Percentiles rank a stretch among this genome's conserved stretches.
These are phyloP conservation scores for Myxozyma udenii DNA, from an alignment of 805 yeast species.

Conservation along the genomic window DNA sequence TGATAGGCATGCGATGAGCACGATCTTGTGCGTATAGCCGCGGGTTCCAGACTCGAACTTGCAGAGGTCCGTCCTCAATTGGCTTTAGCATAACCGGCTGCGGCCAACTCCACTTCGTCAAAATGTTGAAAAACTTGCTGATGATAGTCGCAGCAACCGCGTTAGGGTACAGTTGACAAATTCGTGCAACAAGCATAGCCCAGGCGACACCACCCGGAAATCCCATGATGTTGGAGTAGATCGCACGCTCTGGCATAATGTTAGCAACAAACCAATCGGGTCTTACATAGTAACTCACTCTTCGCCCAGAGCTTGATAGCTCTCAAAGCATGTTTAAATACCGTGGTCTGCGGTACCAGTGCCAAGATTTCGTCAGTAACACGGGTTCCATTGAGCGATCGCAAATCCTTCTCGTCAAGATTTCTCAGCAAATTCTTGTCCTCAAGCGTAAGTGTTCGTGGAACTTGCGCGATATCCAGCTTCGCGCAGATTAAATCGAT, in stretches of 20 bases:
- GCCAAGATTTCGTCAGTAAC: constrained; percentile 92
- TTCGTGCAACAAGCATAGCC: constrained; percentile 99
- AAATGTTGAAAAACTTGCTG: constrained; percentile 82
- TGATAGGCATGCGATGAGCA: constrained; percentile 92
- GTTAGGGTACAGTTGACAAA: constrained; percentile 94
- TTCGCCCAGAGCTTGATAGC: constrained; percentile 97
- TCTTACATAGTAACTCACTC: constrained; percentile 38
- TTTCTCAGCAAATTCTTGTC: constrained; percentile 84
- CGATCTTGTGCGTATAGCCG: constrained; percentile 83
- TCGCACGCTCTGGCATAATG: constrained; percentile 52
- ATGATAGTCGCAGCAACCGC: constrained; percentile 90
- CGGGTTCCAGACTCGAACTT: constrained; percentile 97
- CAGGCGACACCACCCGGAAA: constrained; percentile 99
- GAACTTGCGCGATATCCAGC: constrained; percentile 79
- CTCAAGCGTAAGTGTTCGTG: constrained; percentile 65
- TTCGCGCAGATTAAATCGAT: constrained; percentile 87
- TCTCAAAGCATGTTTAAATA: constrained; percentile 86
- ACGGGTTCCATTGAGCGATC: constrained; percentile 92
- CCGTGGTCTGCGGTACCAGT: constrained; percentile 87
- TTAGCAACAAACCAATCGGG: background rate
- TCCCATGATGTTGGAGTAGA: constrained; percentile 92
- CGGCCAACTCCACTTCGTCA: constrained; percentile 95
- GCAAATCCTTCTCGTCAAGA: constrained; percentile 83
- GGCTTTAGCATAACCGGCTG: constrained; percentile 91
- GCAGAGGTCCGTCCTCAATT: constrained; percentile 95